Base-by-base conservation (phyloP, 805 yeast species). In the Metahyphopichia silvanorum region DNA sequence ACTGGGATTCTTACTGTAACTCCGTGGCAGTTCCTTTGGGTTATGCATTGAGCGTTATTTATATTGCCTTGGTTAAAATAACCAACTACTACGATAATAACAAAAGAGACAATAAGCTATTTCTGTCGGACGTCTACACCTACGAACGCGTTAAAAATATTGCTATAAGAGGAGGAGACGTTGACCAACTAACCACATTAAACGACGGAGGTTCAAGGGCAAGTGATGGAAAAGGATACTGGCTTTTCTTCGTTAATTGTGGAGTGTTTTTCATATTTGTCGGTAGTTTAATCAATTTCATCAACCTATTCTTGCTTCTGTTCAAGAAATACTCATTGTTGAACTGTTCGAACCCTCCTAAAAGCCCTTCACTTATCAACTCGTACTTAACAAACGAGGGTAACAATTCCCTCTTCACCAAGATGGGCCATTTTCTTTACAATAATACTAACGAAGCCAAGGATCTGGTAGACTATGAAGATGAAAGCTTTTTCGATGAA, bases 1-100 rank as follows among this genome's bases (percentile, higher is more conserved):
- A 65, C 20, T 66, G 71, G 72, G 71, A 67, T 37, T 57, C 54
- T 23, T 58, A 60, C 34, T 40, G 55, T 16, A 42, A 47, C 4
- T 41, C 57, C 2, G 31, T 57, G 2, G 60, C 65, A 4, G 34
- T 63, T n/a, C 63, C 65, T 1, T 25, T 52, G 8, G 68, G 68
- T 2, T 35, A 47, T 5, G 22, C 37, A 7, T 37, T 55, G n/a
- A 36, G 55, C 5, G 27, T 42, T 4, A 17, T 44, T 2, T 51
- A 43, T 19, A 31, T 55, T 11, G 28, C 38, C 12, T 26, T 54
- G n/a, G 30, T 49, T 25, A 50, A 55, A 32, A 43, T 47, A 7
- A 23, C 55, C 20, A 34, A 38, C 29, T 56, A 57, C 38, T 60
- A 59, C 41, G 40, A 51, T 13, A 45, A 49, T 29, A 47, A 49